A percentile compares a stretch with the other conserved stretches of the same genome.
phyloP scores from a whole-genome alignment of 208 protist genomes.

The Novymonas esmeraldas region DNA sequence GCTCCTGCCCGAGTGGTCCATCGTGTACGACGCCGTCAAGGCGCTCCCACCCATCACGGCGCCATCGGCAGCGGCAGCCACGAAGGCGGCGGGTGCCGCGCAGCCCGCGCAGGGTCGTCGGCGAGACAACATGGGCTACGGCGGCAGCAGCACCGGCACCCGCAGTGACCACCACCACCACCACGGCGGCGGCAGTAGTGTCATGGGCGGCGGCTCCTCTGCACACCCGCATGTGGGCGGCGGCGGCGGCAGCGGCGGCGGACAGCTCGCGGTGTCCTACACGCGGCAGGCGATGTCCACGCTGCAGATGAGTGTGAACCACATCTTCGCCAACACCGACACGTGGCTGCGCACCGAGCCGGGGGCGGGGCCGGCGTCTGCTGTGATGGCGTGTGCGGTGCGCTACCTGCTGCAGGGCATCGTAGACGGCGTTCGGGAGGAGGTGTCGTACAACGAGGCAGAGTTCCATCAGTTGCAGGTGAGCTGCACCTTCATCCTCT shows the following conservation, averaged over 20 bases:
- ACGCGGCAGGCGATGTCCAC: constrained; percentile 53
- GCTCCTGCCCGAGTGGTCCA: constrained; percentile 46
- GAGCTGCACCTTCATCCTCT: constrained; percentile 71
- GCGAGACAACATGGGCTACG: constrained; percentile 15
- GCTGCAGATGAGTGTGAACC: constrained; percentile 72
- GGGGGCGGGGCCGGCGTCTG: constrained; percentile 29
- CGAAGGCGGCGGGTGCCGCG: neutral
- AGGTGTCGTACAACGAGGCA: constrained; percentile 28
- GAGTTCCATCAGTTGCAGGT: constrained; percentile 74
- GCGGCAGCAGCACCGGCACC: constrained; percentile 18
- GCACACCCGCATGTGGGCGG: constrained; percentile 4
- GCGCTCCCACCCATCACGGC: constrained; percentile 27
- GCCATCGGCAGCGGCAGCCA: constrained; percentile 7
- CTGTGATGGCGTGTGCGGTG: constrained; percentile 50
- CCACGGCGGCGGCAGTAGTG: constrained; percentile 20
- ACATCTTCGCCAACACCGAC: constrained; percentile 62
- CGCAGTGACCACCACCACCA: constrained; percentile 41
- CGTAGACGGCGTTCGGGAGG: constrained; percentile 62
- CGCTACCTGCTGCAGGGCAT: constrained; percentile 75
- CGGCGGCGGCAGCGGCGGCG: constrained; percentile 13
- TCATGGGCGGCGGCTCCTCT: neutral
- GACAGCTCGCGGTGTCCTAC: constrained; percentile 34
- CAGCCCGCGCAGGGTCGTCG: constrained; percentile 1
- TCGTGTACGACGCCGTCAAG: constrained; percentile 40
- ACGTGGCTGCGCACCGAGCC: constrained; percentile 50